phyloP scores from a whole-genome alignment of 2,329 filamentous ascomycete genomes.

The Sporothrix brunneoviolacea region DNA sequence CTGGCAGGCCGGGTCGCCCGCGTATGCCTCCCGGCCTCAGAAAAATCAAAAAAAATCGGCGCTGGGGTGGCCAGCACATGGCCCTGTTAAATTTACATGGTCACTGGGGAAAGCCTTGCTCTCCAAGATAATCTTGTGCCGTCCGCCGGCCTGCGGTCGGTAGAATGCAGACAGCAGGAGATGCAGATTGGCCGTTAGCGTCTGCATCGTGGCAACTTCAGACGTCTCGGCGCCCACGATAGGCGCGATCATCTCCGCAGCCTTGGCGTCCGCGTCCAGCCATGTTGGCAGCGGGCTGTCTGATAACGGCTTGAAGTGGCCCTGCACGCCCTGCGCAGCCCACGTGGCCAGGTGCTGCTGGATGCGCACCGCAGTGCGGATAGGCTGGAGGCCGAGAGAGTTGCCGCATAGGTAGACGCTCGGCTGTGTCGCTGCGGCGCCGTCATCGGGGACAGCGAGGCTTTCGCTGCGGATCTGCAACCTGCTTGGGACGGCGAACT shows the following conservation, averaged over 20 bases:
- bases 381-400: slow-evolving; percentile 78
- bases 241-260: slow-evolving; percentile 61
- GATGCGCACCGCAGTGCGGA: slow-evolving; percentile 59
- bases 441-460: not conserved
- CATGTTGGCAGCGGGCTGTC: slow-evolving; percentile 66
- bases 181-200: slow-evolving; percentile 75
- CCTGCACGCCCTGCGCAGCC: slow-evolving; percentile 77
- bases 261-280: slow-evolving; percentile 71
- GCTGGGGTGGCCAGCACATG: not conserved
- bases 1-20: no score
- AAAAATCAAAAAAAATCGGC: not conserved
- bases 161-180: slow-evolving; percentile 82
- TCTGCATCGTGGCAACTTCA: slow-evolving; percentile 86
- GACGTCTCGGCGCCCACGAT: slow-evolving; percentile 66
- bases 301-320: slow-evolving; percentile 67
- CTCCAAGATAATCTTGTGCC: slow-evolving; percentile 77
- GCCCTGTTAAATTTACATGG: slow-evolving; percentile 37
- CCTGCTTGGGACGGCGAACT: slow-evolving; percentile 74
- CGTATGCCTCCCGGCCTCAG: no score
- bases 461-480: slow-evolving; percentile 22
- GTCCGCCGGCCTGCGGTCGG: slow-evolving; percentile 48
- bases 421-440: slow-evolving; percentile 14
- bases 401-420: slow-evolving; percentile 80
- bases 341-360: slow-evolving; percentile 72
- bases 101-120: slow-evolving; percentile 87